phyloP scores from a whole-genome alignment of 139 green algal species.

The Ettlia oleoabundans region DNA sequence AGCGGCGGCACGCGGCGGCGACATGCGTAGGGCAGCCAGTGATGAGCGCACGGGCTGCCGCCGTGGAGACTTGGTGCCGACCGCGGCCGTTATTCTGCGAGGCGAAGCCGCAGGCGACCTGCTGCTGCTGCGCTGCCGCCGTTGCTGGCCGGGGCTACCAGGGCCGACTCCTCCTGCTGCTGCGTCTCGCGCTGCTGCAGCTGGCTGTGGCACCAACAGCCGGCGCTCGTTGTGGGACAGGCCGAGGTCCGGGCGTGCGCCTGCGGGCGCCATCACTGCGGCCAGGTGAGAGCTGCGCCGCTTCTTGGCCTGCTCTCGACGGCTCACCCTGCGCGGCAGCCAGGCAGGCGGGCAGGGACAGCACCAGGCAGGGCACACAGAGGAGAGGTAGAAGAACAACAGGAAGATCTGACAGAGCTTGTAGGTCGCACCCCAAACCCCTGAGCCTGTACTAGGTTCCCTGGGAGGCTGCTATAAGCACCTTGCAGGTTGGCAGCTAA shows the following conservation, averaged over 20 bases:
- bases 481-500: too few species aligned
- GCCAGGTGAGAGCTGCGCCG: conserved; percentile 7
- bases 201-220: too few species aligned
- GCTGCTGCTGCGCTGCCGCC: neutral
- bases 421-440: neutral
- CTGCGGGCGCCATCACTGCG: neutral
- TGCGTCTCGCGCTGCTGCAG: neutral
- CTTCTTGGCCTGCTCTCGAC: neutral
- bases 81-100: neutral
- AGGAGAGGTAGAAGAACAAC: neutral
- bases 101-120: neutral
- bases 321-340: neutral
- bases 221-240: too few species aligned
- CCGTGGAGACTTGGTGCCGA: conserved; percentile 3
- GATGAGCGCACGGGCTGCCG: conserved; percentile 3
- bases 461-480: too few species aligned
- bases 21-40: conserved; percentile 7
- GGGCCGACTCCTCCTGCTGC: neutral
- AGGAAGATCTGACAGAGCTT: neutral
- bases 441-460: too few species aligned
- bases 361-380: neutral
- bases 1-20: neutral
- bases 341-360: neutral
- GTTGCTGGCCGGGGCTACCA: neutral
- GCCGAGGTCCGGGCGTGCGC: conserved; percentile 13